phyloP scores from a whole-genome alignment of 768 basidiomycete species.

The Chiua virens region DNA sequence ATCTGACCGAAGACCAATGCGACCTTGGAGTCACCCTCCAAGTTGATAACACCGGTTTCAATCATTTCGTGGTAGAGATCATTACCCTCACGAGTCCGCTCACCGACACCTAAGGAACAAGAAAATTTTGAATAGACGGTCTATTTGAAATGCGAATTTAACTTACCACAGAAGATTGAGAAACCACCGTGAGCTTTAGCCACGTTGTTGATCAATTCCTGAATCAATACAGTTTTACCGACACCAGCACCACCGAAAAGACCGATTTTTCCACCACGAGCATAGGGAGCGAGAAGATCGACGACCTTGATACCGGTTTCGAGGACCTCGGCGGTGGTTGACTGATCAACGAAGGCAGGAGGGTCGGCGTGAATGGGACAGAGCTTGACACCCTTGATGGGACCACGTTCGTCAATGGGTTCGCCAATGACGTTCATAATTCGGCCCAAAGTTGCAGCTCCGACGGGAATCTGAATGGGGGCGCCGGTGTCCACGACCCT shows the following conservation, averaged over 20 bases:
- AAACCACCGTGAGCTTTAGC: slow-evolving; percentile 99
- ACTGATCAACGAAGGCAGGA: slow-evolving; percentile 96
- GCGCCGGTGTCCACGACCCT: slow-evolving; percentile 96
- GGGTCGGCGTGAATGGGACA: slow-evolving; percentile 96
- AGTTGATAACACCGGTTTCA: slow-evolving; percentile 99
- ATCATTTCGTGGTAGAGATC: slow-evolving; percentile 99
- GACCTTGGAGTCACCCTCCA: slow-evolving; percentile 99
- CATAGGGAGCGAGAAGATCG: slow-evolving; percentile 98
- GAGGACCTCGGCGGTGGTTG: slow-evolving; percentile 96
- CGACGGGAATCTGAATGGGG: slow-evolving; percentile 97
- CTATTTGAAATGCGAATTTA: background rate
- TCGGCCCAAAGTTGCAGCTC: slow-evolving; percentile 90
- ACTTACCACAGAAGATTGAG: slow-evolving; percentile 96
- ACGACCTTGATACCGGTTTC: slow-evolving; percentile 99
- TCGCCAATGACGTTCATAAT: slow-evolving; percentile 99
- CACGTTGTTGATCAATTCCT: slow-evolving; percentile 99
- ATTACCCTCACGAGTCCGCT: slow-evolving; percentile 99
- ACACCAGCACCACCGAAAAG: slow-evolving; percentile 99
- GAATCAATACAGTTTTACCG: slow-evolving; percentile 99
- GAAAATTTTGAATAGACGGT: slow-evolving; percentile 7
- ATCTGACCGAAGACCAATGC: slow-evolving; percentile 99
- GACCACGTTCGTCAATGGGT: slow-evolving; percentile 99
- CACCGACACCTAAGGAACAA: slow-evolving; percentile 80
- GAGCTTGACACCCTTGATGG: slow-evolving; percentile 93
- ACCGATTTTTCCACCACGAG: slow-evolving; percentile 99